Evolutionary conservation across 1,284 basidiomycete genomes (phyloP).

Genomic region (Rhizoctonia solani): DNA sequence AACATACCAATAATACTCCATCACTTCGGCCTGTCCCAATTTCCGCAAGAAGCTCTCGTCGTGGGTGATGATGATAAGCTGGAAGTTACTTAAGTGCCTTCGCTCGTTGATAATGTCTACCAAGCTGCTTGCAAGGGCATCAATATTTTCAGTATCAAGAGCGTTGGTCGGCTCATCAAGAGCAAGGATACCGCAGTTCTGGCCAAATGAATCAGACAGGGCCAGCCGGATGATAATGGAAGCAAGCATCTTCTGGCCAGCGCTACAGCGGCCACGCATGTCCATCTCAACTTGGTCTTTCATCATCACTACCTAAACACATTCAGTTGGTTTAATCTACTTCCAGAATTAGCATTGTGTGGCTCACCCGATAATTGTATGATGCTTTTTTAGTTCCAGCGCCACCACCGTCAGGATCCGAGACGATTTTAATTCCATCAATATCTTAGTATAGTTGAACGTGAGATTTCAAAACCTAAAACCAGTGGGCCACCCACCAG

Average conservation of each 20-base stretch:
- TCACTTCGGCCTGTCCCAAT: slow-evolving; percentile 81
- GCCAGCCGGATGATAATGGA: slow-evolving; percentile 99
- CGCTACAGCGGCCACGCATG: slow-evolving; percentile 98
- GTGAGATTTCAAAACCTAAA: not conserved
- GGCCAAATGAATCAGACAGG: slow-evolving; percentile 94
- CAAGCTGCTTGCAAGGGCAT: slow-evolving; percentile 87
- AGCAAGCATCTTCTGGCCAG: slow-evolving; percentile 98
- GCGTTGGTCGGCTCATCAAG: slow-evolving; percentile 99
- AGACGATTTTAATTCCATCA: slow-evolving; percentile 94
- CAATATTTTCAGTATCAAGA: slow-evolving; percentile 94
- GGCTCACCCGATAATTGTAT: slow-evolving; percentile 95
- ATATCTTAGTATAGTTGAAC: slow-evolving; percentile 66
- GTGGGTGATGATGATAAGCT: slow-evolving; percentile 96
- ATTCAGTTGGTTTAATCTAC: slow-evolving; percentile 32
- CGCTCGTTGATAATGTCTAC: slow-evolving; percentile 95
- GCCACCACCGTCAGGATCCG: slow-evolving; percentile 81
- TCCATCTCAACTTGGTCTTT: slow-evolving; percentile 99
- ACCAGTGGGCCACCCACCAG: slow-evolving; percentile 57
- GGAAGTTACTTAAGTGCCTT: slow-evolving; percentile 88
- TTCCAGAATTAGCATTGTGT: not conserved
- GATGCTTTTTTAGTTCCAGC: slow-evolving; percentile 74
- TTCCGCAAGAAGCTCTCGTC: slow-evolving; percentile 88
- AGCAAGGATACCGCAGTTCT: slow-evolving; percentile 96
- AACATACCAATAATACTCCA: slow-evolving; percentile 88
- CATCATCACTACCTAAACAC: slow-evolving; percentile 87